Evolutionary conservation across 352 stramenopile genomes (phyloP).

Genomic region (Phytophthora palmivora): DNA sequence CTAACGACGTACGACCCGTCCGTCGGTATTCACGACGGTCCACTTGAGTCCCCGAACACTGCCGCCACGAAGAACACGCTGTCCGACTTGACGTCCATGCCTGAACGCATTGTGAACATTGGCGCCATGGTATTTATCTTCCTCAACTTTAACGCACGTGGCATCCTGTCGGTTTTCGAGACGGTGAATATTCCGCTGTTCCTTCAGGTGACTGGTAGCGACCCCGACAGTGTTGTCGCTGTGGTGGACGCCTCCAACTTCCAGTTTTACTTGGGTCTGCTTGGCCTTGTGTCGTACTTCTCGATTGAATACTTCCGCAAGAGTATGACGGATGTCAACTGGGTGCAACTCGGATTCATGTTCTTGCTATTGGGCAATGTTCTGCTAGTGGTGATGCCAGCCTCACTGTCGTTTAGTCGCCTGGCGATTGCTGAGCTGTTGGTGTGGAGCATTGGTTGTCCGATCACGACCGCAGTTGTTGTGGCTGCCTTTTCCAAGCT

Average conservation of each 20-base stretch:
- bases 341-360: constrained; percentile 75
- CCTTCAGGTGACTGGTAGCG: constrained; percentile 68
- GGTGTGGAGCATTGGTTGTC: constrained; percentile 84
- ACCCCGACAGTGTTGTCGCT: constrained; percentile 54
- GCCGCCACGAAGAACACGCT: constrained; percentile 50
- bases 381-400: constrained; percentile 55
- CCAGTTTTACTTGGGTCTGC: constrained; percentile 79
- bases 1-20: constrained; percentile 61
- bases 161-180: constrained; percentile 85
- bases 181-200: constrained; percentile 88
- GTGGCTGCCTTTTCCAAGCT: constrained; percentile 82
- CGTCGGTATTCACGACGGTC: constrained; percentile 66
- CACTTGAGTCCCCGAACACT: constrained; percentile 52
- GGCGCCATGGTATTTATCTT: constrained; percentile 81
- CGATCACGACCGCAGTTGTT: constrained; percentile 78
- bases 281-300: constrained; percentile 82
- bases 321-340: constrained; percentile 68
- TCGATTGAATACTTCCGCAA: constrained; percentile 83
- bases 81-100: constrained; percentile 60
- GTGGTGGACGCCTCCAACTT: constrained; percentile 83
- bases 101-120: constrained; percentile 75
- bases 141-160: constrained; percentile 79
- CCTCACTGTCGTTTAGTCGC: constrained; percentile 54
- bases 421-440: constrained; percentile 68
- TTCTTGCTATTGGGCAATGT: constrained; percentile 70